Evolutionary conservation across 805 yeast genomes (phyloP), one percentile per base, ranked within the genome.

Genomic region (Saturnispora serradocipensis): DNA sequence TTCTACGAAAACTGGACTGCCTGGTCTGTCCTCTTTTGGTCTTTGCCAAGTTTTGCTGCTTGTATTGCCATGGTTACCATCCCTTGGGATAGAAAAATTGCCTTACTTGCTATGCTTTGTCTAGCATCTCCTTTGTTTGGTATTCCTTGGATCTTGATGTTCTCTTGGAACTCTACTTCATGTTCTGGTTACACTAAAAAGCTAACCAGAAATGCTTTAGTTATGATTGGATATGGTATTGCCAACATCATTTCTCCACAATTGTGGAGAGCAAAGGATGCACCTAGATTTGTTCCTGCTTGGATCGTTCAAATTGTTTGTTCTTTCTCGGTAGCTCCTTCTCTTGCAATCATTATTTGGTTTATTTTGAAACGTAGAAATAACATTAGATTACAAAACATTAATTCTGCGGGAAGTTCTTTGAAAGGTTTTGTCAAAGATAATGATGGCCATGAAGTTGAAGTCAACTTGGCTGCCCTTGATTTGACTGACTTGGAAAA

Each of bases 221-320:
- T 68, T 27, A 69, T 75, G 75, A 66, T 70, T 28, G 71, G 72
- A 15, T 77, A 72, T 51, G 69, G 75, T 53, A 60, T 77, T 40
- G 68, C 77, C 27, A 77, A 77, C 54, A 68, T 77, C 20, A 72
- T 77, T 27, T 73, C 78, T 6, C 81, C 83, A 4, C 82, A 77
- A 59, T 56, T 77, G 22, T 78, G 81, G 77, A 68, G 71, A 56
- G 65, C 59, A 8, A 61, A 58, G n/a, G 74, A 73, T 55, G 69
- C 72, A 7, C 82, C 83, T 46, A 63, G 72, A 52, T 75, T 69
- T 56, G 54, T 61, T 15, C 68, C 72, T 2, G 75, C 77, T 9
- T 71, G 81, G 81, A 63, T 73, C 49, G 76, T 75, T 15, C 81
- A 76, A 58, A 74, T 77, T 44, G 76, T 75, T 8, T 59, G 75